Base-by-base conservation (phyloP, 2,329 filamentous ascomycete species). In the Paraphaeosphaeria sporulosa region DNA sequence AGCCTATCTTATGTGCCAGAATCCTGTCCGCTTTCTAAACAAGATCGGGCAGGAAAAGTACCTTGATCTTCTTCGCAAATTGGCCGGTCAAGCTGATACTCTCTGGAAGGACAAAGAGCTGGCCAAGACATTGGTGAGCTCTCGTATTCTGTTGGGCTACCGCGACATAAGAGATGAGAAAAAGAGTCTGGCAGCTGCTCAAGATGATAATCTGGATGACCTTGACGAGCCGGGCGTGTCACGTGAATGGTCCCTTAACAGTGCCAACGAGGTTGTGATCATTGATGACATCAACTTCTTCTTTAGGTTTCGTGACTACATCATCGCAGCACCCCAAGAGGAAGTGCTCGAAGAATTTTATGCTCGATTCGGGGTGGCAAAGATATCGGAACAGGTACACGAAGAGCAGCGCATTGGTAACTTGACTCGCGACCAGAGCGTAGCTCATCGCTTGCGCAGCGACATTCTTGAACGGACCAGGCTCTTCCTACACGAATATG, bases 261-360 rank as follows among this genome's bases (percentile, higher is more conserved):
- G 86, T 36, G 89, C 94, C 1, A 83, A 81, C 73, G 94, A 98
- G 70, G 94, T 95, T 69, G 91, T 92, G 69, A 93, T 79, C 40
- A 73, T 76, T 47, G 77, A 80, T 49, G 72, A 77, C 36, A 69
- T 79, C 44, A 71, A 71, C 44, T 71, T 91, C 71, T 97, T 94
- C 75, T 89, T 90, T 36, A 83, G 95, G 1, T 99, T 99, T 83
- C 94, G 94, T 72, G 87, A 93, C 55, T 87, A 88, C 63, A 83
- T 99, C 32, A 85, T 96, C 30, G 93, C 91, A 62, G 93, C 94
- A 0, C 96, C 95, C 0, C 92, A 97, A 75, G 95, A 99, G 72
- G 95, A 98, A 64, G 75, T 80, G 0, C 82, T 99, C 1, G 95
- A 99, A 74, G 85, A 86, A 1, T 94, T 99, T 64, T 99, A 99